Evolutionary conservation across 2,329 filamentous ascomycete genomes (phyloP).

Genomic region (Lachnellula subtilissima): DNA sequence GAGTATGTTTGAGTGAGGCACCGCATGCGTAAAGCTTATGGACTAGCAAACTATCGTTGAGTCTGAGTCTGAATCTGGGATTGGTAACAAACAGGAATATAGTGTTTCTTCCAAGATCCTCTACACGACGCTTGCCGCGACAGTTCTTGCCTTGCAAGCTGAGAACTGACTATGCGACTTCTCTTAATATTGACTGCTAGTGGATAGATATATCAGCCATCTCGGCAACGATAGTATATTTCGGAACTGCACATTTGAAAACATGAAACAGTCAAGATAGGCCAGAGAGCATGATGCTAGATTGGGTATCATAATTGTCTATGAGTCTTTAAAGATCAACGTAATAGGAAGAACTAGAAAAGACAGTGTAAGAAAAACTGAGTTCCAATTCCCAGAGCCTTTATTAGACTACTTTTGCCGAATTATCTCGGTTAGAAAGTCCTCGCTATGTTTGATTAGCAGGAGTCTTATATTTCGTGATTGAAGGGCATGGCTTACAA

Average conservation of each 20-base stretch:
- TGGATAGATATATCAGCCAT: too few species aligned
- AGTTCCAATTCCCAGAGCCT: not conserved
- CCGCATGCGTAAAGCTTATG: too few species aligned
- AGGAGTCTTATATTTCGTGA: not conserved
- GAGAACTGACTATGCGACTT: too few species aligned
- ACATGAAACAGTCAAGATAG: not conserved
- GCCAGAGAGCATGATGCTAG: not conserved
- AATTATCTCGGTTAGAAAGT: constrained; percentile 31
- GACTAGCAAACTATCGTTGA: too few species aligned
- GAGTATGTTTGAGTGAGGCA: too few species aligned
- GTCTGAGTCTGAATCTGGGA: too few species aligned
- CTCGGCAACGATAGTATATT: not conserved
- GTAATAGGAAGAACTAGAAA: not conserved
- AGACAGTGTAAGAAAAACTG: not conserved
- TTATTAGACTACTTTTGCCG: constrained; percentile 21
- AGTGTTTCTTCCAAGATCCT: too few species aligned
- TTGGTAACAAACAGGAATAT: too few species aligned
- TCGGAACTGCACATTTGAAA: not conserved
- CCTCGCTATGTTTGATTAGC: constrained; percentile 23
- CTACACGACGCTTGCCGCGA: too few species aligned
- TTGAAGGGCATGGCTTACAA: constrained; percentile 40
- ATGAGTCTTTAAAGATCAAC: constrained; percentile 9
- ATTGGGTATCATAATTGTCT: constrained; percentile 21
- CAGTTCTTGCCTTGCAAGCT: too few species aligned
- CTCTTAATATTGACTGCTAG: too few species aligned